Evolutionary conservation across 2,329 filamentous ascomycete genomes (phyloP), one percentile per base, ranked within the genome.

Genomic region (Diplodia scrobiculata): DNA sequence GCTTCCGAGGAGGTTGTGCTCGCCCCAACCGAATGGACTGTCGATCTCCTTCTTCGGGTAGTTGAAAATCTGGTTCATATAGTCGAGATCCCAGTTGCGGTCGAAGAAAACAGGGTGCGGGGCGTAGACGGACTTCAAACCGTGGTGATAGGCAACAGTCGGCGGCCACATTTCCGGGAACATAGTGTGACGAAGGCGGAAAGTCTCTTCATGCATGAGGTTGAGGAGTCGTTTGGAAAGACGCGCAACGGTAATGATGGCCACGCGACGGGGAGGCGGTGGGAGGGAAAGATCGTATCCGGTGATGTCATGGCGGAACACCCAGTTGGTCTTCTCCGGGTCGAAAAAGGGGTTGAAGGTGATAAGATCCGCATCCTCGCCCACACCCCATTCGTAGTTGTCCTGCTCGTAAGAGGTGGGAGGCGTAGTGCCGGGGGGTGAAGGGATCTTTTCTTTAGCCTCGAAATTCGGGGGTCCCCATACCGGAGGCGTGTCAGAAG

Each of bases 91-190:
- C 89, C 89, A 92, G 59, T 89, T 84, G 68, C 90, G 86, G 76
- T 94, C 90, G 72, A 92, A 91, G 76, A 88, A 93, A 54, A 93
- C 86, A 1, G 91, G 90, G 76, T 93, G 90, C 11, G 91, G 91
- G 11, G 87, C 89, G 72, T 89, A 91, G 3, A 92, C 88, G 4
- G 89, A 87, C 78, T 94, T 94, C 58, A 93, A 81, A 5, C 91
- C 90, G 74, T 95, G 90, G 68, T 92, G 85, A 19, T 94, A 82
- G 0, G 89, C 87, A 29, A 89, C 85, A 0, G 89, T 89, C 65
- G 89, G 87, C 0, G 90, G 87, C 68, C 88, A 90, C 90, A 94
- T 92, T 74, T 94, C 91, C 0, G 90, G 90, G 67, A 89, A 89
- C 71, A 93, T 87, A 72, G 80, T 79, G 73, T 92, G 89, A 72